A percentile compares a stretch with the other conserved stretches of the same genome.
These are phyloP conservation scores for Alnus rubra DNA, from an alignment of 306 rosid species.

Conservation along the genomic window DNA sequence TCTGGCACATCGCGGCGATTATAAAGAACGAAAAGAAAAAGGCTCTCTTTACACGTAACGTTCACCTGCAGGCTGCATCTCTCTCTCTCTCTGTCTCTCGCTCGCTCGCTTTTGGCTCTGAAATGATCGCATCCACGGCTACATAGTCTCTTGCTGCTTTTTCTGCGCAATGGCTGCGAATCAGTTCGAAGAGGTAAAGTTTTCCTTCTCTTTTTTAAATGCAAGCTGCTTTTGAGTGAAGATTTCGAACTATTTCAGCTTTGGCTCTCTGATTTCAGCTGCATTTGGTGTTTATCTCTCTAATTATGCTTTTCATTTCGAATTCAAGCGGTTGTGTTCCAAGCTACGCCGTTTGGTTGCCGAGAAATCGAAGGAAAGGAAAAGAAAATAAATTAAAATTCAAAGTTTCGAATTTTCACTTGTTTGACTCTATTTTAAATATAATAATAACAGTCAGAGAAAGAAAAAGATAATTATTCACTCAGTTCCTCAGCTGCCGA, in stretches of 20 bases:
- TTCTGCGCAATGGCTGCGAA: slow-evolving; percentile 42
- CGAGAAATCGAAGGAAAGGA: slow-evolving; percentile 7
- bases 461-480: no score
- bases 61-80: slow-evolving; percentile 30
- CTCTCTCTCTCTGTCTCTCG: slow-evolving; percentile 5
- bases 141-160: background rate
- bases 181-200: slow-evolving; percentile 46
- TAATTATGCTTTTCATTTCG: slow-evolving; percentile 3
- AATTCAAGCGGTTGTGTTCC: slow-evolving; percentile 10
- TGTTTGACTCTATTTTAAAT: background rate
- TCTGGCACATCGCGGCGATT: slow-evolving; percentile 41
- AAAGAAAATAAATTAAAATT: background rate
- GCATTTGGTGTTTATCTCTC: slow-evolving; percentile 28
- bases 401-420: background rate
- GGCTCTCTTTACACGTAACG: slow-evolving; percentile 35
- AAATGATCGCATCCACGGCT: slow-evolving; percentile 12
- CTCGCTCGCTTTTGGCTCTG: slow-evolving; percentile 2
- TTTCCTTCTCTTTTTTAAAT: slow-evolving; percentile 3
- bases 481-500: background rate
- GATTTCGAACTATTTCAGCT: slow-evolving; percentile 2
- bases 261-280: slow-evolving; percentile 17
- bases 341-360: slow-evolving; percentile 11
- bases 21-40: slow-evolving; percentile 8
- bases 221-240: slow-evolving; percentile 6
- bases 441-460: background rate